These are phyloP conservation scores for Gaeumannomyces tritici DNA, from an alignment of 2,329 filamentous ascomycete genomes.

Conservation along the genomic window DNA sequence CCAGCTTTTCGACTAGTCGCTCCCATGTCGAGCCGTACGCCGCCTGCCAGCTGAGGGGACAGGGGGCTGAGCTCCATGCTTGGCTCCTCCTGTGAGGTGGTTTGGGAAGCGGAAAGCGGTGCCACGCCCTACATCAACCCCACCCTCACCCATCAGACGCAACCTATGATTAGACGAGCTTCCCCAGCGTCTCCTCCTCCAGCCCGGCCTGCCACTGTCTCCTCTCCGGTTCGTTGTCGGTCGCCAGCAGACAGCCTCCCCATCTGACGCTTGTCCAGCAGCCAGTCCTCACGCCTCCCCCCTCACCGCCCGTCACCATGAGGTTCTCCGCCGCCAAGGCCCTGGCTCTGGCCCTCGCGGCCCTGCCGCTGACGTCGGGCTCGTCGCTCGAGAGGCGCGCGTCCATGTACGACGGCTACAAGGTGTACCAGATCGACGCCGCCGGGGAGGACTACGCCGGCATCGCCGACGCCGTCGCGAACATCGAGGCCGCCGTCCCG, in stretches of 20 bases:
- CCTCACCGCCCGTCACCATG: background rate
- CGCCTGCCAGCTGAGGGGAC: no score
- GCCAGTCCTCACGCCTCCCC: background rate
- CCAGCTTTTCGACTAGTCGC: no score
- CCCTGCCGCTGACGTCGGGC: conserved; percentile 35
- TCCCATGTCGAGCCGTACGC: no score
- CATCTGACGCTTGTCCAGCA: background rate
- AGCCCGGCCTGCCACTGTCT: background rate
- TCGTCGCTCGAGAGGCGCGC: conserved; percentile 57
- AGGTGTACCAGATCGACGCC: conserved; percentile 30
- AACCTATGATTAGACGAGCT: background rate
- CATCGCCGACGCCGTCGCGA: conserved; percentile 19
- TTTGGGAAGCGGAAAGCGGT: background rate
- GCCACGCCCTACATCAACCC: background rate
- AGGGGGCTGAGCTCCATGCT: no score
- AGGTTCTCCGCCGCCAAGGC: conserved; percentile 1
- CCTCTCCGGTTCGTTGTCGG: background rate
- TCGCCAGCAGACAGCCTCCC: background rate
- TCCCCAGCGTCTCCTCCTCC: no score
- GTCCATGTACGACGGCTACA: conserved; percentile 39
- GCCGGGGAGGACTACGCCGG: conserved; percentile 19
- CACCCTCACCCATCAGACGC: background rate
- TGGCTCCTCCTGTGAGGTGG: no score
- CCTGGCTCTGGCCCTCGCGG: background rate
- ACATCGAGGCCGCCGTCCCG: conserved; percentile 22